These are phyloP conservation scores for Hortaea werneckii DNA, from an alignment of 2,329 filamentous ascomycete species.

Conservation along the genomic window DNA sequence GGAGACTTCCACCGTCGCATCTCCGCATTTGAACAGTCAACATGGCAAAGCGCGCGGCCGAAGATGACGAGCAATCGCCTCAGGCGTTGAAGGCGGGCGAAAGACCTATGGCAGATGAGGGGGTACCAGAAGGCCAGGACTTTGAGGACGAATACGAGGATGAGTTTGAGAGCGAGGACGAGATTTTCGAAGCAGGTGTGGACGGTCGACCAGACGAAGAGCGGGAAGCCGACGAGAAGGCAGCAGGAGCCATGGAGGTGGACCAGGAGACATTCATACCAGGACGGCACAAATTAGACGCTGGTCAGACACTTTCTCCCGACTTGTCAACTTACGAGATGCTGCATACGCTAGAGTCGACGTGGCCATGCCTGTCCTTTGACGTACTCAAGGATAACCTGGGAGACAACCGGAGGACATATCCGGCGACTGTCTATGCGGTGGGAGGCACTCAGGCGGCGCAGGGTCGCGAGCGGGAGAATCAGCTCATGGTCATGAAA, in stretches of 20 bases:
- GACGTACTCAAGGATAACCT: slow-evolving; percentile 80
- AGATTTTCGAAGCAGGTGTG: slow-evolving; percentile 88
- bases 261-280: slow-evolving; percentile 95
- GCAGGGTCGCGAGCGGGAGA: slow-evolving; percentile 62
- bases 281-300: slow-evolving; percentile 79
- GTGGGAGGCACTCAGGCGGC: slow-evolving; percentile 93
- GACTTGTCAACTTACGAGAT: slow-evolving; percentile 95
- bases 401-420: slow-evolving; percentile 82
- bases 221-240: slow-evolving; percentile 78
- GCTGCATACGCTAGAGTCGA: slow-evolving; percentile 86
- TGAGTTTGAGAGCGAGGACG: slow-evolving; percentile 71
- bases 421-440: slow-evolving; percentile 89
- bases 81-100: slow-evolving; percentile 52
- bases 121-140: slow-evolving; percentile 51
- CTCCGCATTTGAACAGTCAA: slow-evolving; percentile 13
- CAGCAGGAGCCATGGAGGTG: slow-evolving; percentile 73
- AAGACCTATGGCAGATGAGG: slow-evolving; percentile 41
- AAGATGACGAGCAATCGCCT: slow-evolving; percentile 35
- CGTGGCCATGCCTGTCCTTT: slow-evolving; percentile 95
- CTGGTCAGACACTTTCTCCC: slow-evolving; percentile 81
- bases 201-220: slow-evolving; percentile 88
- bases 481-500: slow-evolving; percentile 92
- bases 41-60: slow-evolving; percentile 52
- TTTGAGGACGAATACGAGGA: slow-evolving; percentile 96
- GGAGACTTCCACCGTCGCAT: slow-evolving; percentile 13